Evolutionary conservation across 2,329 filamentous ascomycete species (phyloP), one percentile per base, ranked within the genome.

Genomic region (Penicillium sclerotigenum): DNA sequence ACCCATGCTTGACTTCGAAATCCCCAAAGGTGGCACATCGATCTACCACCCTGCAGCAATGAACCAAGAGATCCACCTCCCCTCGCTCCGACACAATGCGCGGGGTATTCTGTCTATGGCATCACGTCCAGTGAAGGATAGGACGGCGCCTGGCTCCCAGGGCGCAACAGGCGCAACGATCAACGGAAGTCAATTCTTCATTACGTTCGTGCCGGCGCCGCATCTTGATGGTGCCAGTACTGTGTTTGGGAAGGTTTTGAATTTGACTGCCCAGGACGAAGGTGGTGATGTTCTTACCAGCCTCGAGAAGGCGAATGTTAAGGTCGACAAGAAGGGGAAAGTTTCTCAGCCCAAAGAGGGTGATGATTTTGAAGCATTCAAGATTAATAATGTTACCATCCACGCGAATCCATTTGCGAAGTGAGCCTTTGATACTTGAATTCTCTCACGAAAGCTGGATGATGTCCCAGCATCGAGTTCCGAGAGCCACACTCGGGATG

Each of bases 161-260:
- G 69, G 70, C 33, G 72, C 73, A 20, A 71, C 68, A 8, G 73
- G 74, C 0, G 50, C 66, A 4, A 71, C 72, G 1, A 68, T 75
- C 28, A 85, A 85, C 60, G 82, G 81, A 0, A 82, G 80, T 53
- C 85, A 87, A 66, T 87, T 87, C 73, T 87, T 87, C 70, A 77
- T 87, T 45, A 83, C 81, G 0, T 82, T 85, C 65, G 83, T 81
- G 22, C 73, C 83, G 2, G 83, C 84, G 14, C 79, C 83, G 52
- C 85, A 87, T 77, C 71, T 87, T 34, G 85, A 87, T 68, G 85
- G 85, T 8, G 83, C 85, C 68, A 87, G 87, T 65, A 86, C 85
- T 0, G 83, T 87, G 2, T 87, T 87, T 72, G 85, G 85, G 14
- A 80, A 82, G 60, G 78, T 87, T 18, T 70, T 87, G 61, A 75